Evolutionary conservation across 768 basidiomycete genomes (phyloP).

Genomic region (Hygrocybe punicea): DNA sequence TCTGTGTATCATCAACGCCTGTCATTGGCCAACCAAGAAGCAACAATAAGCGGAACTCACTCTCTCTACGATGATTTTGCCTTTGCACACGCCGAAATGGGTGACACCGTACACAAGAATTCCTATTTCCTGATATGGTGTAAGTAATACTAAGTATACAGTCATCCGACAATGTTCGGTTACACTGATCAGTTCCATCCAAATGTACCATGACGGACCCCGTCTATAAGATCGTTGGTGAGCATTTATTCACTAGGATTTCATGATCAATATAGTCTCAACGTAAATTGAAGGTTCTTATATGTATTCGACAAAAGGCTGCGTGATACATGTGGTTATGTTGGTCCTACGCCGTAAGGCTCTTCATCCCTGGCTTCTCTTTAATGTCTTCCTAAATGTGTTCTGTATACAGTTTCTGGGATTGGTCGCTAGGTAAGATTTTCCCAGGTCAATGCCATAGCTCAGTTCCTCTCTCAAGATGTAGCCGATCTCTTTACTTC

Average conservation of each 20-base stretch:
- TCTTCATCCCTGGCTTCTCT: not conserved
- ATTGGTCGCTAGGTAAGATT: conserved; percentile 13
- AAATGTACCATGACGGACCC: too few species aligned
- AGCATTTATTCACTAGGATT: not conserved
- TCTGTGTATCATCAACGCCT: conserved; percentile 10
- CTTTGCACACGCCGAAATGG: conserved; percentile 11
- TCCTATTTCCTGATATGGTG: conserved; percentile 15
- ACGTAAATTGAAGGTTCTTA: conserved; percentile 9
- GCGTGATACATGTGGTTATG: conserved; percentile 15
- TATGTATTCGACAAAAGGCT: conserved; percentile 12
- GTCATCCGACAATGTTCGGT: too few species aligned
- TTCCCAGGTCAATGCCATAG: not conserved
- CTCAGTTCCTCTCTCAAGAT: not conserved
- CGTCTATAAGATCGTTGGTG: conserved; percentile 13
- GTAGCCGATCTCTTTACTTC: conserved; percentile 4
- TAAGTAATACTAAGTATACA: conserved; percentile 5
- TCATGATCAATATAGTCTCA: not conserved
- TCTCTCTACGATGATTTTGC: conserved; percentile 16
- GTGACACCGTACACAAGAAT: conserved; percentile 11
- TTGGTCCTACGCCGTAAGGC: conserved; percentile 12
- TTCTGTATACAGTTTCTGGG: conserved; percentile 11
- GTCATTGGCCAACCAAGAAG: conserved; percentile 6
- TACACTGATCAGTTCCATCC: too few species aligned
- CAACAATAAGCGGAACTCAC: conserved; percentile 3
- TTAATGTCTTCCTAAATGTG: not conserved